Percentiles rank a stretch among this genome's conserved stretches.
Conservation (phyloP, 192 early-diverging fungal species). For the Entomortierella chlamydospora region DNA sequence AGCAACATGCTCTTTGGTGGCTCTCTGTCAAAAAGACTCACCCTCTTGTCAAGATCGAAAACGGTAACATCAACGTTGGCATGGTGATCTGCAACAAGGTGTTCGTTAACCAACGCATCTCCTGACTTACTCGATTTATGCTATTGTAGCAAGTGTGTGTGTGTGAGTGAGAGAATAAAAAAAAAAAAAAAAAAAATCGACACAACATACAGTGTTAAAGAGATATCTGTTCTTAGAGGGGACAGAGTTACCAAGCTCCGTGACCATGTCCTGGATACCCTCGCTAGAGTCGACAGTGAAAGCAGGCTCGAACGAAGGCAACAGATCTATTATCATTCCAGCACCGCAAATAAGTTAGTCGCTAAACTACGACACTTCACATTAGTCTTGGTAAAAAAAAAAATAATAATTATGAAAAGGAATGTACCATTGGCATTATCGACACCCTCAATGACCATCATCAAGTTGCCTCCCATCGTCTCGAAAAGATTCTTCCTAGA, state of each 20-base stretch:
- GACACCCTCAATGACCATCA: constrained; percentile 53
- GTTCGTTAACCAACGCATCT: constrained; percentile 49
- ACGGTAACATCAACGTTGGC: constrained; percentile 43
- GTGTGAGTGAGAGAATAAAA: constrained; percentile 2
- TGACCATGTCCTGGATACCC: constrained; percentile 37
- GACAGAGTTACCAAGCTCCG: constrained; percentile 33
- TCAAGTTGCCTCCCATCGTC: constrained; percentile 33
- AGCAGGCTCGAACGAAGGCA: constrained; percentile 34
- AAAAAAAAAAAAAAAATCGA: background rate
- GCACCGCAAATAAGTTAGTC: no score
- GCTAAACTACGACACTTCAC: no score
- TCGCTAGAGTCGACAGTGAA: constrained; percentile 34
- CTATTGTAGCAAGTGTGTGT: no score
- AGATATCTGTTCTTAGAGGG: constrained; percentile 37
- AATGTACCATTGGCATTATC: constrained; percentile 23
- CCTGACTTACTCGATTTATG: constrained; percentile 47
- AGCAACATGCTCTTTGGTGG: no score
- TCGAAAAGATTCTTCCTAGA: constrained; percentile 43
- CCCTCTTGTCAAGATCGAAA: constrained; percentile 47
- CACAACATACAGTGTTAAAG: constrained; percentile 39
- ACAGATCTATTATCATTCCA: constrained; percentile 36
- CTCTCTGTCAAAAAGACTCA: background rate
- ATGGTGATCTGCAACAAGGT: constrained; percentile 47
- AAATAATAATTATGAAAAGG: background rate
- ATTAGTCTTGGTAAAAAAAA: no score